Conservation (phyloP, 2,329 filamentous ascomycete genomes). For the Penicillium sp. region DNA sequence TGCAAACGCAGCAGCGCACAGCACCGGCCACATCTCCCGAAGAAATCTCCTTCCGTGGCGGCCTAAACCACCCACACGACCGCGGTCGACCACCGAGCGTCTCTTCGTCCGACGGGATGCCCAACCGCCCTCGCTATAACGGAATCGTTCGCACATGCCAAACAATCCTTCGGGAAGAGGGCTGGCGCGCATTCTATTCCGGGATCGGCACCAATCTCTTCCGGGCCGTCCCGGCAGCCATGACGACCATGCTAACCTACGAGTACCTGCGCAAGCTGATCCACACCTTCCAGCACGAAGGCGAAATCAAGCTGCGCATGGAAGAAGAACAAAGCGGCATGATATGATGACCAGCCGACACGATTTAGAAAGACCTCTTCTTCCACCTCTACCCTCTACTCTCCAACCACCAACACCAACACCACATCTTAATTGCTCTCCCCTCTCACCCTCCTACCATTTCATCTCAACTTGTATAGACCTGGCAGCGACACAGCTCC, state of each 20-base stretch:
- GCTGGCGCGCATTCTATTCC: constrained; percentile 95
- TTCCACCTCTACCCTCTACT: too few species aligned
- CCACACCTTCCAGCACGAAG: constrained; percentile 59
- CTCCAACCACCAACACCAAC: background rate
- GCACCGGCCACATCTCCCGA: constrained; percentile 51
- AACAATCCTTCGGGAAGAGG: constrained; percentile 86
- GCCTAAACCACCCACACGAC: constrained; percentile 46
- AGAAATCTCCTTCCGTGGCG: constrained; percentile 54
- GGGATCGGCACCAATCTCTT: constrained; percentile 98
- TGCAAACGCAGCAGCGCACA: constrained; percentile 89
- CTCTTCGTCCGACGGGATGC: constrained; percentile 62
- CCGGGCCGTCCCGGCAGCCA: constrained; percentile 89
- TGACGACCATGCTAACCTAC: constrained; percentile 97
- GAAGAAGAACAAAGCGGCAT: constrained; percentile 22
- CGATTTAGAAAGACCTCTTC: constrained; percentile 3
- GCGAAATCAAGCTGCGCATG: constrained; percentile 35
- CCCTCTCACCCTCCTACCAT: constrained; percentile 1
- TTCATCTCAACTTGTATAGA: constrained; percentile 23
- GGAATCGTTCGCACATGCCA: constrained; percentile 81
- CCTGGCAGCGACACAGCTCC: constrained; percentile 12
- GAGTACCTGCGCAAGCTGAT: constrained; percentile 71
- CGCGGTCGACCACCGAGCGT: constrained; percentile 47
- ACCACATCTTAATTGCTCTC: background rate
- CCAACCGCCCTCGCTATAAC: constrained; percentile 64
- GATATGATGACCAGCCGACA: constrained; percentile 22